phyloP scores from a whole-genome alignment of 441 rosid species.

The Aleurites moluccanus region DNA sequence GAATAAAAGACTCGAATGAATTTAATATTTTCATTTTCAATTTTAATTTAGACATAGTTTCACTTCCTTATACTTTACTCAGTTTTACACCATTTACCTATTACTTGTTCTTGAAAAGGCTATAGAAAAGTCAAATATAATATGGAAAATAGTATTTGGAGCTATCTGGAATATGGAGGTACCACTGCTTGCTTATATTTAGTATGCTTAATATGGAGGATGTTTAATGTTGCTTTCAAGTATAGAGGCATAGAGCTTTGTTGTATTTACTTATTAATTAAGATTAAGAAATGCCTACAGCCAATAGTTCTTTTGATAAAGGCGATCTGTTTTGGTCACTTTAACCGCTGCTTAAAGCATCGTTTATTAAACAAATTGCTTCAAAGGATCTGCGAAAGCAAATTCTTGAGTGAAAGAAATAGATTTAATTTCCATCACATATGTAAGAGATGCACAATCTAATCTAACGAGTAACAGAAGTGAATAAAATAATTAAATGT shows the following conservation, averaged over 20 bases:
- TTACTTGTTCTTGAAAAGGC: neutral
- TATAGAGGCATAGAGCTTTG: neutral
- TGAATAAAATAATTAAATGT: no score
- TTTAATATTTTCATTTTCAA: no score
- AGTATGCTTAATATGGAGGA: neutral
- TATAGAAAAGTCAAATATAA: neutral
- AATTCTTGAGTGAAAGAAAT: no score
- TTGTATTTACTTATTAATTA: no score
- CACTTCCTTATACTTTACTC: neutral
- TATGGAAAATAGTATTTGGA: neutral
- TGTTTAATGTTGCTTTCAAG: neutral
- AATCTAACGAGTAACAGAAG: no score
- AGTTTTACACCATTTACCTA: neutral
- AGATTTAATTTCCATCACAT: no score
- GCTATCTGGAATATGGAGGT: neutral
- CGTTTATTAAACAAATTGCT: neutral
- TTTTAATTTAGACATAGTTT: no score
- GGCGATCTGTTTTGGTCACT: neutral
- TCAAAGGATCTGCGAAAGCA: no score
- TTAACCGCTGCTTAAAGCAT: conserved; percentile 7
- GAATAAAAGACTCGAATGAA: no score
- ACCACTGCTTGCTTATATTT: neutral
- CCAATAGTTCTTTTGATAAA: neutral
- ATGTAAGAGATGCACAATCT: no score
- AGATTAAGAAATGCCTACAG: neutral